Percentiles rank a stretch among this genome's conserved stretches.
These are phyloP conservation scores for Metarhizium guizhouense DNA, from an alignment of 2,329 filamentous ascomycete species.

Conservation along the genomic window DNA sequence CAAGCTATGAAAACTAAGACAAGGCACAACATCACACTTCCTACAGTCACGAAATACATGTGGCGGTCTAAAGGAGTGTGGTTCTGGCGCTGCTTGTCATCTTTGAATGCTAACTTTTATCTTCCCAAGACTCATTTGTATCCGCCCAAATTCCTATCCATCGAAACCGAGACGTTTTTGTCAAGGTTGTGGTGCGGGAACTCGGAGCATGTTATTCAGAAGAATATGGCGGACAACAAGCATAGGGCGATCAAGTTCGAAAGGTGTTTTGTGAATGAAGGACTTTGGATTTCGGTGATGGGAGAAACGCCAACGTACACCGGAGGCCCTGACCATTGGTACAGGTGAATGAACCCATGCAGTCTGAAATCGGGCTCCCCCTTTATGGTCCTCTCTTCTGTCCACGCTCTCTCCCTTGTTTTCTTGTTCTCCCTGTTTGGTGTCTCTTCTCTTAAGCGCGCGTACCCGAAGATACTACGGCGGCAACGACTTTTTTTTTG, in stretches of 20 bases:
- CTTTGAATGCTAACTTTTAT: slow-evolving; percentile 9
- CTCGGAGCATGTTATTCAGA: slow-evolving; percentile 7
- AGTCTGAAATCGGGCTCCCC: no score
- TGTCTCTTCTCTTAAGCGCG: no score
- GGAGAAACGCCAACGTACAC: background rate
- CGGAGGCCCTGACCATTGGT: no score
- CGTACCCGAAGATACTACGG: no score
- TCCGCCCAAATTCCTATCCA: slow-evolving; percentile 2
- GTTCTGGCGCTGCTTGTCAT: slow-evolving; percentile 11
- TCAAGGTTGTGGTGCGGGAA: slow-evolving; percentile 7
- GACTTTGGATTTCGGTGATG: no score
- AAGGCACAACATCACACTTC: slow-evolving; percentile 5
- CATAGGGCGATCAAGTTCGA: slow-evolving; percentile 6
- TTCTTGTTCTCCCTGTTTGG: no score
- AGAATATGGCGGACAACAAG: slow-evolving; percentile 8
- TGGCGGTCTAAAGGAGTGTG: slow-evolving; percentile 13
- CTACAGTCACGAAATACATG: slow-evolving; percentile 10
- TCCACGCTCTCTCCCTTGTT: no score
- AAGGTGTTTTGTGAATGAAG: background rate
- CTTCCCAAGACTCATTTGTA: slow-evolving; percentile 8
- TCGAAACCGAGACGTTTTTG: slow-evolving; percentile 4
- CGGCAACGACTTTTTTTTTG: no score
- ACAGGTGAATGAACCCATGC: no score
- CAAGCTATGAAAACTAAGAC: background rate
- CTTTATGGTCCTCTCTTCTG: no score